Evolutionary conservation across 2,329 filamentous ascomycete species (phyloP).

Genomic region (Xylariaceae sp.): DNA sequence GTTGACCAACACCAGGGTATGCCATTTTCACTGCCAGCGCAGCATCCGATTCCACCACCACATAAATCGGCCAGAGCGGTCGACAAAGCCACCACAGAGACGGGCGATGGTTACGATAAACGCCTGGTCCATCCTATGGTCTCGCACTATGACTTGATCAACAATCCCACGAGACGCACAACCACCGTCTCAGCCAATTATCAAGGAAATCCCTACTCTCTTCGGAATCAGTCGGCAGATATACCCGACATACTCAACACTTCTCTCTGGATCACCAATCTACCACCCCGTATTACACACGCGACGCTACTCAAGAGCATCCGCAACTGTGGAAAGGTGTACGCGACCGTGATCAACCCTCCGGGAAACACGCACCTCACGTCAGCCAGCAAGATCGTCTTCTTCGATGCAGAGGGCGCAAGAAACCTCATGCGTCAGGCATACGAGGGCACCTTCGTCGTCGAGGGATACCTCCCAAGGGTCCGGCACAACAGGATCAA

Average conservation of each 20-base stretch:
- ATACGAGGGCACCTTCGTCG: slow-evolving; percentile 37
- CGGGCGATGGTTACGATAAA: too few relatives aligned
- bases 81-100: too few relatives aligned
- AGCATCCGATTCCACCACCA: too few relatives aligned
- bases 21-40: too few relatives aligned
- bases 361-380: slow-evolving; percentile 31
- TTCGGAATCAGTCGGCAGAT: slow-evolving; percentile 35
- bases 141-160: too few relatives aligned
- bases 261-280: slow-evolving; percentile 47
- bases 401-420: slow-evolving; percentile 44
- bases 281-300: slow-evolving; percentile 40
- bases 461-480: slow-evolving; percentile 34
- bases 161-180: too few relatives aligned
- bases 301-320: slow-evolving; percentile 41
- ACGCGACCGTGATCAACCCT: slow-evolving; percentile 46
- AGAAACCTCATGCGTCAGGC: slow-evolving; percentile 42
- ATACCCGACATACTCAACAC: slow-evolving; percentile 41
- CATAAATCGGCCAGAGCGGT: too few relatives aligned
- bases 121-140: too few relatives aligned
- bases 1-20: too few relatives aligned
- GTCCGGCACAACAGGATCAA: slow-evolving; percentile 47
- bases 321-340: slow-evolving; percentile 44
- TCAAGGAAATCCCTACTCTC: slow-evolving; percentile 33
- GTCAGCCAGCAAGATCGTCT: slow-evolving; percentile 37
- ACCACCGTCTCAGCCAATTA: slow-evolving; percentile 27